These are phyloP conservation scores for Holtermanniella nyarrowii DNA, from an alignment of 768 basidiomycete species.

Conservation along the genomic window DNA sequence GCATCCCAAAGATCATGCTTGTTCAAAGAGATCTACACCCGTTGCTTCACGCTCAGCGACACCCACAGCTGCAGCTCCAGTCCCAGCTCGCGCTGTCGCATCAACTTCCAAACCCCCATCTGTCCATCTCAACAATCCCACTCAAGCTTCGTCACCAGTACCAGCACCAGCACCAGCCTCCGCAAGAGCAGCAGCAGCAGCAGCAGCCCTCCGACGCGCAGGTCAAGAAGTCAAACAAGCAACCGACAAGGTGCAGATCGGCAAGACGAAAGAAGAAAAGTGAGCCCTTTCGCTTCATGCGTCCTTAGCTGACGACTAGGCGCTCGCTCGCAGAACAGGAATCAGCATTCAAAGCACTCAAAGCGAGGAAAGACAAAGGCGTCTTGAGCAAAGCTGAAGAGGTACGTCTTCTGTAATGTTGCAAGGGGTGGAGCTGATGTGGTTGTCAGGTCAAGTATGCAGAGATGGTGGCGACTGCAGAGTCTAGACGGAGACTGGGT, in stretches of 20 bases:
- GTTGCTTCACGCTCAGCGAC: constrained; percentile 7
- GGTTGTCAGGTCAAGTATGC: constrained; percentile 24
- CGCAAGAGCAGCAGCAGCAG: constrained; percentile 34
- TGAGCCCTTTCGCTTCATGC: constrained; percentile 12
- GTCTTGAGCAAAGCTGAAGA: constrained; percentile 34
- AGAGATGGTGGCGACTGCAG: constrained; percentile 22
- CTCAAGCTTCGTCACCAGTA: constrained; percentile 6
- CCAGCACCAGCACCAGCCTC: constrained; percentile 3
- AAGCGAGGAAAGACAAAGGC: constrained; percentile 35
- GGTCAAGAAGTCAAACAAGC: constrained; percentile 30
- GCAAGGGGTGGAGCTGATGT: background rate
- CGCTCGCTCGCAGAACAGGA: constrained; percentile 33
- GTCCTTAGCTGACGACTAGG: constrained; percentile 10
- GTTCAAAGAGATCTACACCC: constrained; percentile 1
- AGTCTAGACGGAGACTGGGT: constrained; percentile 4
- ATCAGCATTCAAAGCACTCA: constrained; percentile 30
- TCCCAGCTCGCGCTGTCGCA: background rate
- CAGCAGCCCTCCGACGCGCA: constrained; percentile 34
- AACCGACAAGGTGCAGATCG: constrained; percentile 21
- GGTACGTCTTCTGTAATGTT: constrained; percentile 10
- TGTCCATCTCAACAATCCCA: constrained; percentile 13
- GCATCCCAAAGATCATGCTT: constrained; percentile 27
- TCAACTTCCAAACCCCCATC: constrained; percentile 7
- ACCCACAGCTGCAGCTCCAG: background rate
- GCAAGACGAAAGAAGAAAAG: constrained; percentile 35